Conservation (phyloP, 768 basidiomycete species). For the Harrya chromipes region DNA sequence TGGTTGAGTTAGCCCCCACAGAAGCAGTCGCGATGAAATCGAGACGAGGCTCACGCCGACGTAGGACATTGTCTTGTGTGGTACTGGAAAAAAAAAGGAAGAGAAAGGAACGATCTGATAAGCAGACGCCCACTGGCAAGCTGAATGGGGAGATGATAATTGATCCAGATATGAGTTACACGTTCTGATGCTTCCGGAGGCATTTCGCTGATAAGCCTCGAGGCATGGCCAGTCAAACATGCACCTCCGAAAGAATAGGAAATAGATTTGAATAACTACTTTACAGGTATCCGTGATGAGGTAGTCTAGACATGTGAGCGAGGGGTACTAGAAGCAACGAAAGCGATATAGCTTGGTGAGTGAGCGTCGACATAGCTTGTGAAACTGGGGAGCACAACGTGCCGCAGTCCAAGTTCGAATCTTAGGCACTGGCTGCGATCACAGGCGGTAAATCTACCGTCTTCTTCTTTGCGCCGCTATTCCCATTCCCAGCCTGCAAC, state of each 20-base stretch:
- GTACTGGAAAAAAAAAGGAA: background rate
- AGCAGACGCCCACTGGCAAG: conserved; percentile 5
- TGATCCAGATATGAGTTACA: no score
- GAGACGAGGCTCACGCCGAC: conserved; percentile 10
- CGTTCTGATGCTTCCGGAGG: background rate
- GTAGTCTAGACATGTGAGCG: conserved; percentile 17
- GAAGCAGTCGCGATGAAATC: no score
- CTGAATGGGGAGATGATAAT: no score
- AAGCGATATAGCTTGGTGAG: no score
- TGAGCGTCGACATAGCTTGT: conserved; percentile 5
- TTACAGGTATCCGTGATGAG: conserved; percentile 32
- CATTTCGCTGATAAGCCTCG: background rate
- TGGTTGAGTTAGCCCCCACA: no score
- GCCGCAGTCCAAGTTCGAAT: no score
- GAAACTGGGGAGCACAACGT: background rate
- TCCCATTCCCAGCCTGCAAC: conserved; percentile 13
- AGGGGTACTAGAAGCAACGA: background rate
- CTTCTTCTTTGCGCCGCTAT: conserved; percentile 22
- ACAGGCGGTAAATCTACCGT: conserved; percentile 33
- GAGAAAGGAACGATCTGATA: conserved; percentile 4
- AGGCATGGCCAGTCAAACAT: no score
- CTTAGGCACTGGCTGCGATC: conserved; percentile 34
- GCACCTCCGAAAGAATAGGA: no score
- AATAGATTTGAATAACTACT: conserved; percentile 21
- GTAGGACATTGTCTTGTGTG: conserved; percentile 17